Evolutionary conservation across 2,329 filamentous ascomycete genomes (phyloP).

Genomic region (Blastomyces parvus): DNA sequence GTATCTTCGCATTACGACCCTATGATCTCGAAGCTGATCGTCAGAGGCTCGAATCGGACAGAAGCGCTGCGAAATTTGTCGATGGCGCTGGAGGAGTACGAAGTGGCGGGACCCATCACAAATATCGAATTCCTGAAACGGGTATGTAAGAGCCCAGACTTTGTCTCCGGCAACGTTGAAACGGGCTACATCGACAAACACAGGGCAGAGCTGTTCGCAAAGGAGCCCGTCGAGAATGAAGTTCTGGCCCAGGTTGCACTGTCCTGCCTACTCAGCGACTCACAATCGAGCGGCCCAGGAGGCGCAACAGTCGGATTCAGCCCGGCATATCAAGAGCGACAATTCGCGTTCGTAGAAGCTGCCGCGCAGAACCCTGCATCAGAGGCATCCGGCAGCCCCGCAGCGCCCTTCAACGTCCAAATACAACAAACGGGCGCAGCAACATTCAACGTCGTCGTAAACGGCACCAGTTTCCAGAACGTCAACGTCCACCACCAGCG

Average conservation of each 20-base stretch:
- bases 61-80: conserved; percentile 75
- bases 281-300: conserved; percentile 20
- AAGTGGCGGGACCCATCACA: conserved; percentile 84
- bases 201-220: conserved; percentile 64
- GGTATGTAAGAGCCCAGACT: conserved; percentile 70
- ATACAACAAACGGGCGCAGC: conserved; percentile 43
- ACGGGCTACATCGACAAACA: conserved; percentile 95
- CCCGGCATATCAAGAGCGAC: conserved; percentile 53
- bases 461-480: conserved; percentile 29
- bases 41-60: conserved; percentile 66
- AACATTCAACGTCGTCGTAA: conserved; percentile 43
- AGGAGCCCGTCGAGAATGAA: conserved; percentile 54
- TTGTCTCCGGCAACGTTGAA: conserved; percentile 80
- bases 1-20: conserved; percentile 94
- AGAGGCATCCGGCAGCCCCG: conserved; percentile 24
- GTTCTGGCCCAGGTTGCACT: conserved; percentile 81
- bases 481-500: conserved; percentile 40
- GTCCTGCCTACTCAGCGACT: conserved; percentile 52
- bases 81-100: conserved; percentile 73
- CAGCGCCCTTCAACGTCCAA: conserved; percentile 36
- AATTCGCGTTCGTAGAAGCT: conserved; percentile 46
- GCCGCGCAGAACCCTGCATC: conserved; percentile 34
- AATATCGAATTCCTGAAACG: conserved; percentile 96
- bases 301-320: conserved; percentile 47
- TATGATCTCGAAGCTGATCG: conserved; percentile 98